Evolutionary conservation across 306 rosid genomes (phyloP), one percentile per base, ranked within the genome.

Genomic region (Cicer bijugum): DNA sequence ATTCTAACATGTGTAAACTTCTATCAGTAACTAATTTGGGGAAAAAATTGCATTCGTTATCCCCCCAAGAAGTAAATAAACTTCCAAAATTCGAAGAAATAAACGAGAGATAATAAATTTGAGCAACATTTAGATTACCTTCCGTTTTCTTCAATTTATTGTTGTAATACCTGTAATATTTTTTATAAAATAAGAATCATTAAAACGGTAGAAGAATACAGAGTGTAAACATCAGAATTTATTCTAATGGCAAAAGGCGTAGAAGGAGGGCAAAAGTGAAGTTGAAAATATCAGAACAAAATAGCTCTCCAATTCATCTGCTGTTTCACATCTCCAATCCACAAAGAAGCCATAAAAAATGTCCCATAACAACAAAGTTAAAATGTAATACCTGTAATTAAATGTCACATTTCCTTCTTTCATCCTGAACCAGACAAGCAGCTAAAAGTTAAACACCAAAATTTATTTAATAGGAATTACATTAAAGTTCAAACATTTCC

Each of bases 371-470:
- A 61, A 12, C 66, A 9, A 39, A 69, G 56, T 46, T 17, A 62
- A 51, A 39, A 71, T 39, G 51, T n/a, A 47, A 23, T 75, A 81
- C 83, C 97, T 87, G 81, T 91, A 94, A 68, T 87, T 75, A 68
- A 89, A 94, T 52, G 71, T 59, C 63, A 94, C 93, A 74, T 74
- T 85, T 81, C 96, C 93, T 48, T 91, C 92, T 72, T 88, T 87
- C 81, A 82, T 82, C 90, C 99, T 94, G 93, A 72, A 82, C 60
- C 78, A 76, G 71, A 86, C 46, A 82, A 8, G 48, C n/a, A 81
- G 76, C 51, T 59, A 77, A 20, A 70, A 39, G 77, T 82, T 57
- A 82, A 68, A 75, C 6, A 28, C 4, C 64, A 71, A 12, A 53
- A 78, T 14, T 39, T 81, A 44, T 73, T 17, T 19, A 75, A 67